phyloP scores from a whole-genome alignment of 2,329 filamentous ascomycete species.

The Diaporthe eres region DNA sequence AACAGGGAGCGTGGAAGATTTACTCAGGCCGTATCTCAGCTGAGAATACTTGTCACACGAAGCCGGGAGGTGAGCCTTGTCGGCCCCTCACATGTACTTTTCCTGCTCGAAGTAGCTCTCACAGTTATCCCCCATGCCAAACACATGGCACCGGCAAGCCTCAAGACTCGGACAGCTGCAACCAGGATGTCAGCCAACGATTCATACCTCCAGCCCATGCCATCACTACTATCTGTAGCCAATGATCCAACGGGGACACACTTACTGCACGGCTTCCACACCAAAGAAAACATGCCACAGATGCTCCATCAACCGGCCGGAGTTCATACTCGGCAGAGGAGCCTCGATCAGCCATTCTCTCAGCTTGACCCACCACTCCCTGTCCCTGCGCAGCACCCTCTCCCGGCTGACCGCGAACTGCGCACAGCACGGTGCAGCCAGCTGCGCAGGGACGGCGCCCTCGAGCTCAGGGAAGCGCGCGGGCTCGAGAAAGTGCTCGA shows the following conservation, averaged over 20 bases:
- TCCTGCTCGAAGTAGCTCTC: constrained; percentile 42
- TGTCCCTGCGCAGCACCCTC: constrained; percentile 56
- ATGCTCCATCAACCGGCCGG: constrained; percentile 66
- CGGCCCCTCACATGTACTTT: constrained; percentile 9
- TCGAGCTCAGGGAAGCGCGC: constrained; percentile 18
- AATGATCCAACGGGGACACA: background rate
- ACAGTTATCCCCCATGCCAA: constrained; percentile 44
- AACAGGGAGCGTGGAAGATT: background rate
- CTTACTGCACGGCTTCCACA: constrained; percentile 42
- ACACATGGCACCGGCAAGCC: constrained; percentile 44
- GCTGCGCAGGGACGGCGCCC: constrained; percentile 50
- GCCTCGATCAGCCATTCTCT: constrained; percentile 64
- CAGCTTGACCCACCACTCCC: constrained; percentile 60
- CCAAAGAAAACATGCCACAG: constrained; percentile 64
- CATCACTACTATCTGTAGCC: background rate
- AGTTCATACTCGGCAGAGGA: constrained; percentile 56
- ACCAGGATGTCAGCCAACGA: background rate
- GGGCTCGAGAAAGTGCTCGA: constrained; percentile 44
- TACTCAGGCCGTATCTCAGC: background rate
- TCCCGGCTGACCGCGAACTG: constrained; percentile 65
- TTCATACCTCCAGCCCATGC: background rate
- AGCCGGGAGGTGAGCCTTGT: background rate
- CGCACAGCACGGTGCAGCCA: constrained; percentile 65
- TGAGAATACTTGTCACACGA: background rate
- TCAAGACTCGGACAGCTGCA: constrained; percentile 44